Evolutionary conservation across 1,284 basidiomycete genomes (phyloP).

Genomic region (Bondarzewia mesenterica): DNA sequence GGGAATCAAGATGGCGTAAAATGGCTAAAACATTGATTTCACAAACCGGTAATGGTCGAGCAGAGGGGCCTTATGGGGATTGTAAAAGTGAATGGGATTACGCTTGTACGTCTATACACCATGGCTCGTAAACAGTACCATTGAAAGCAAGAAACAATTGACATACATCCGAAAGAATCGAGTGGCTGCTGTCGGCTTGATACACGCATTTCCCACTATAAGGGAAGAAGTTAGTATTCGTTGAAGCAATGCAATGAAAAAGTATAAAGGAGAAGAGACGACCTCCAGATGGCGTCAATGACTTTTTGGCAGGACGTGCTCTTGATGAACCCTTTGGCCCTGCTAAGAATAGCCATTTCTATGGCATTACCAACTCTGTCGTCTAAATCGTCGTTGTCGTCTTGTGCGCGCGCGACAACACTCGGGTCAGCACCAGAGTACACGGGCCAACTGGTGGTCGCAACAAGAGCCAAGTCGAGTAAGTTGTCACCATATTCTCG

Average conservation of each 20-base stretch:
- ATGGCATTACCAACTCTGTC: constrained; percentile 83
- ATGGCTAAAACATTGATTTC: background rate
- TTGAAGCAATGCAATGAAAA: no score
- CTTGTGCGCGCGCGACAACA: constrained; percentile 52
- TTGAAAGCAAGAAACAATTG: background rate
- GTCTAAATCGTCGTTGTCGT: constrained; percentile 68
- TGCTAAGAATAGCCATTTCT: constrained; percentile 84
- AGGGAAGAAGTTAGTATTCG: constrained; percentile 5
- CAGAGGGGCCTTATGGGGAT: constrained; percentile 86
- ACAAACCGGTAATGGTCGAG: constrained; percentile 85
- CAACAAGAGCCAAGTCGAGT: constrained; percentile 69
- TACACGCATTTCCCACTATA: constrained; percentile 82
- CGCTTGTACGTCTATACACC: constrained; percentile 79
- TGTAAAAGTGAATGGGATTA: constrained; percentile 88
- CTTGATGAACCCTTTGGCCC: constrained; percentile 82
- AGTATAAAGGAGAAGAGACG: background rate
- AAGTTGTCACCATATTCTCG: constrained; percentile 71
- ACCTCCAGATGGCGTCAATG: constrained; percentile 77
- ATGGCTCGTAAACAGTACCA: constrained; percentile 3
- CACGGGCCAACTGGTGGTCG: constrained; percentile 85
- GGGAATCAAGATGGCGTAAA: background rate
- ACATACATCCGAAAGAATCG: constrained; percentile 78
- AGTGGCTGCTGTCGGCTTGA: constrained; percentile 78
- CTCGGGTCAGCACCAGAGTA: constrained; percentile 74
- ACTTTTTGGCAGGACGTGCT: constrained; percentile 82